Conservation (phyloP, 1,139 yeast genomes). For the Suhomyces maxii region DNA sequence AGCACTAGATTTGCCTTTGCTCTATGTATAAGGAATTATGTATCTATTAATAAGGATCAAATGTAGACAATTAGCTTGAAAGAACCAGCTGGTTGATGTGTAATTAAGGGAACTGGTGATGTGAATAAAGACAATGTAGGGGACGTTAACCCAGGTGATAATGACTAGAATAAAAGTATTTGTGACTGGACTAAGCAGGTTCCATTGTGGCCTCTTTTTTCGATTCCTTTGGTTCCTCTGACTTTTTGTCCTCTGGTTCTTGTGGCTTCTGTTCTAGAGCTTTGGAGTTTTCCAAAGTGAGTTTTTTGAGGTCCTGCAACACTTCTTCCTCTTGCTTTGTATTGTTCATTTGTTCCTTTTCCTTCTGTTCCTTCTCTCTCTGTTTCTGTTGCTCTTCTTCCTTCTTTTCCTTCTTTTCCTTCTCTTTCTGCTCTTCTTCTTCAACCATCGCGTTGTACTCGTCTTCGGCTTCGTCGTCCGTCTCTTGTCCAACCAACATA, state of each 20-base stretch:
- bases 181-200: too few relatives aligned
- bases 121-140: too few relatives aligned
- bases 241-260: neutral
- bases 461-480: constrained; percentile 20
- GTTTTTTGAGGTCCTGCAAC: constrained; percentile 1
- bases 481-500: constrained; percentile 27
- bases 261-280: neutral
- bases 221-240: neutral
- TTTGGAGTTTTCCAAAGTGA: neutral
- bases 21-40: constrained; percentile 10
- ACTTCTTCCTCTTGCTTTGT: neutral
- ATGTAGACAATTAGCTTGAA: neutral
- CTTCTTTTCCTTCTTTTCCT: constrained; percentile 1
- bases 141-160: too few relatives aligned
- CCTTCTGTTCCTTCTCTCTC: neutral
- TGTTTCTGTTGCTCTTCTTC: neutral
- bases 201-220: too few relatives aligned
- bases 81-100: too few relatives aligned
- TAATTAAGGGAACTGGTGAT: too few relatives aligned
- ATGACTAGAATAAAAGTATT: too few relatives aligned
- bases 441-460: constrained; percentile 12
- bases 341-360: neutral
- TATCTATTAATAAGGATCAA: constrained; percentile 3
- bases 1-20: constrained; percentile 6
- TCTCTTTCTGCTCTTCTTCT: constrained; percentile 1